These are phyloP conservation scores for Citrullus mucosospermus DNA, from an alignment of 306 rosid species.

Conservation along the genomic window DNA sequence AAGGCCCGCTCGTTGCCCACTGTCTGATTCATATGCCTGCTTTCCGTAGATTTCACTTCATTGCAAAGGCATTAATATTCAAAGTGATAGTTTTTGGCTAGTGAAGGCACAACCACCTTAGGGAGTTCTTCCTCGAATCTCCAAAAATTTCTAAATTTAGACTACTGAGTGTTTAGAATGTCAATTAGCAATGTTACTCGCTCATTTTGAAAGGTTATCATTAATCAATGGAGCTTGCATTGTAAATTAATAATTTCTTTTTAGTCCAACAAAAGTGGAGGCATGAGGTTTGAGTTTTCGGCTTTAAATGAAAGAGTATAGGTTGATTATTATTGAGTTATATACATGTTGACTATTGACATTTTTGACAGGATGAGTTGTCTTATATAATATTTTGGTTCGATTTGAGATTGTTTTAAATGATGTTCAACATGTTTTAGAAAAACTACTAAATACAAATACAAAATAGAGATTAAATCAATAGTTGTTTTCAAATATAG, in stretches of 20 bases:
- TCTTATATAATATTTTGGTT: no score
- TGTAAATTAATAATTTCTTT: background rate
- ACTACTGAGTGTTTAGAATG: background rate
- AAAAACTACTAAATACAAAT: no score
- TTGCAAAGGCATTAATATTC: background rate
- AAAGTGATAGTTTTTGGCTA: background rate
- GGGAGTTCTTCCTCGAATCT: background rate
- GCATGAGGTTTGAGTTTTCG: no score
- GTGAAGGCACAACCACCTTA: background rate
- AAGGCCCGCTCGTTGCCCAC: constrained; percentile 23
- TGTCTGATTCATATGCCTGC: constrained; percentile 10
- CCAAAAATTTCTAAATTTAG: background rate
- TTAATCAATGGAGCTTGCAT: background rate
- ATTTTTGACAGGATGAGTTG: no score
- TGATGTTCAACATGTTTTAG: no score
- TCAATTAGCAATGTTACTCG: background rate
- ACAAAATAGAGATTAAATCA: no score
- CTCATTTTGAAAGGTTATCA: background rate
- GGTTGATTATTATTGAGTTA: no score
- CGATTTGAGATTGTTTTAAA: no score
- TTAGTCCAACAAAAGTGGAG: no score
- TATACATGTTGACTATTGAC: no score
- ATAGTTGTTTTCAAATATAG: no score
- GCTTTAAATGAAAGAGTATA: no score
- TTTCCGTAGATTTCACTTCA: background rate